Evolutionary conservation across 345 rosid species (phyloP).

Genomic region (Hibiscus trionum): DNA sequence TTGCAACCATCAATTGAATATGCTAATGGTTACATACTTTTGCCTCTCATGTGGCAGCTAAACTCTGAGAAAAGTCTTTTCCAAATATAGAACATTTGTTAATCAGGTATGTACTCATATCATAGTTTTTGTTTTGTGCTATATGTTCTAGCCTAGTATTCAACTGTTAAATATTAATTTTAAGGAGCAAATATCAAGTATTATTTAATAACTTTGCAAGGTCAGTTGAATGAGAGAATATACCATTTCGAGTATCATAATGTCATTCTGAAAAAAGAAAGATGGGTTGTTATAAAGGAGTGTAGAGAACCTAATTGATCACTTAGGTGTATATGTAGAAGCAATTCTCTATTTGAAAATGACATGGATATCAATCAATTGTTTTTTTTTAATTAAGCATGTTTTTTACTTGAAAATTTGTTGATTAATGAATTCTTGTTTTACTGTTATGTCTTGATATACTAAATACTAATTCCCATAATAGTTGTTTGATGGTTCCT

Average conservation of each 20-base stretch:
- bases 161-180: not conserved
- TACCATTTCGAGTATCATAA: not conserved
- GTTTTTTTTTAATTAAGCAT: not conserved
- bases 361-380: not conserved
- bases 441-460: not conserved
- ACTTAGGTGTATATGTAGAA: not conserved
- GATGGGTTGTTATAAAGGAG: too few species aligned
- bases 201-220: not conserved
- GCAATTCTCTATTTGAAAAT: not conserved
- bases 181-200: not conserved
- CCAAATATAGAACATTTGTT: slow-evolving; percentile 88
- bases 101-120: slow-evolving; percentile 55
- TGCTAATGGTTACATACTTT: slow-evolving; percentile 7
- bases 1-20: not conserved
- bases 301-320: not conserved
- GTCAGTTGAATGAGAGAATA: slow-evolving; percentile 1
- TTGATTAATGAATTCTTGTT: not conserved
- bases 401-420: not conserved
- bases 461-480: not conserved
- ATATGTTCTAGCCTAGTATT: not conserved
- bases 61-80: slow-evolving; percentile 90
- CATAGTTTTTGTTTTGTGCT: not conserved
- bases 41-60: slow-evolving; percentile 41
- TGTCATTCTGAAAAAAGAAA: too few species aligned
- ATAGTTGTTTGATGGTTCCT: too few species aligned